Conservation (phyloP, 2,329 filamentous ascomycete genomes). For the Aspergillus intermedius region DNA sequence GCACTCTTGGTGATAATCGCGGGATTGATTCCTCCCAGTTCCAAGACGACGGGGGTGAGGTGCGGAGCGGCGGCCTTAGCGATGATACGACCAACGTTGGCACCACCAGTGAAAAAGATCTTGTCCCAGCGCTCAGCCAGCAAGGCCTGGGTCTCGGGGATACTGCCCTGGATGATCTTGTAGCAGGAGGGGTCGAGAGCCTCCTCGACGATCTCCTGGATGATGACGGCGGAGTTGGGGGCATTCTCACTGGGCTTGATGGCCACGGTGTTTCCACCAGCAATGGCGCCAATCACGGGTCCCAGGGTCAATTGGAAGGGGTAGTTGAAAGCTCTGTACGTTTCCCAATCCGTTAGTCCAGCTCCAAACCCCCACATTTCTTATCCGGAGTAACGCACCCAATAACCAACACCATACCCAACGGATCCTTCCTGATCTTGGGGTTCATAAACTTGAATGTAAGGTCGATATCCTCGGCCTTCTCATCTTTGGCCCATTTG, state of each 20-base stretch:
- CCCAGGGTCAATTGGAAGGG: conserved; percentile 73
- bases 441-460: conserved; percentile 64
- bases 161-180: conserved; percentile 68
- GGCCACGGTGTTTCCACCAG: conserved; percentile 81
- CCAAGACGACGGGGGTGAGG: conserved; percentile 79
- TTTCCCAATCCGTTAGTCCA: neutral
- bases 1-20: conserved; percentile 83
- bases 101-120: conserved; percentile 90
- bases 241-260: conserved; percentile 86
- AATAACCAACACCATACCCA: conserved; percentile 78
- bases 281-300: conserved; percentile 81
- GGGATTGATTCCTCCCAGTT: conserved; percentile 87
- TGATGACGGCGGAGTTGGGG: conserved; percentile 66
- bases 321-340: conserved; percentile 74
- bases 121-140: conserved; percentile 93
- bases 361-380: neutral
- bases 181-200: conserved; percentile 73
- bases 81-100: conserved; percentile 74
- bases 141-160: conserved; percentile 73
- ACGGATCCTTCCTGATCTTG: conserved; percentile 76
- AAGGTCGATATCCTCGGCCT: conserved; percentile 61
- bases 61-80: conserved; percentile 83
- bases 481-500: conserved; percentile 78
- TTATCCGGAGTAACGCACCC: conserved; percentile 46
- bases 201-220: conserved; percentile 70